phyloP scores from a whole-genome alignment of 805 yeast genomes.

The Suhomyces kilbournensis region DNA sequence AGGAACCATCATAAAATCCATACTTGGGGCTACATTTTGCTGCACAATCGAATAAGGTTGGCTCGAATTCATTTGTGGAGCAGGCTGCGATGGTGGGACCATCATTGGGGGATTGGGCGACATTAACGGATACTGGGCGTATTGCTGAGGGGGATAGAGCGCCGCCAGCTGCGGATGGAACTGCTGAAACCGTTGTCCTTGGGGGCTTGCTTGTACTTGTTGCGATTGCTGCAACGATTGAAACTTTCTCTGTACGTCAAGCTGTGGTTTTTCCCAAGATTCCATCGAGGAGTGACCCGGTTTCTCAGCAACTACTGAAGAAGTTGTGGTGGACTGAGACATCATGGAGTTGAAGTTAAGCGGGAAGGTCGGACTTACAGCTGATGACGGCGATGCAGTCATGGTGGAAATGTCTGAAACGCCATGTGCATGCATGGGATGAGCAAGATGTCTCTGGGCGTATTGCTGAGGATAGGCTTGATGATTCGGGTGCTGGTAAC shows the following conservation, averaged over 20 bases:
- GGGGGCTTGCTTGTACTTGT: constrained; percentile 7
- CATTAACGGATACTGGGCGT: constrained; percentile 3
- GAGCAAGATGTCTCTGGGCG: background rate
- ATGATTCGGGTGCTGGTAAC: background rate
- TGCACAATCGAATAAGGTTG: constrained; percentile 6
- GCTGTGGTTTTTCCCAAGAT: constrained; percentile 13
- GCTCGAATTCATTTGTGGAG: background rate
- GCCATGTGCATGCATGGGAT: constrained; percentile 1
- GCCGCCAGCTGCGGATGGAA: background rate
- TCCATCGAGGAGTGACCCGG: background rate
- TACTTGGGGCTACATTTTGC: constrained; percentile 3
- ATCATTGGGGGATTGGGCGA: background rate
- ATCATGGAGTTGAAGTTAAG: background rate
- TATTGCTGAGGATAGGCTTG: background rate
- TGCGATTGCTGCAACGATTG: constrained; percentile 20
- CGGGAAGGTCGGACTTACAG: background rate
- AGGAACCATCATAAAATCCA: constrained; percentile 12
- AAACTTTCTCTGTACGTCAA: constrained; percentile 18
- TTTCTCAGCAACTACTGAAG: background rate
- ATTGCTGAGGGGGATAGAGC: background rate
- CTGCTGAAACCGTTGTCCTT: constrained; percentile 2
- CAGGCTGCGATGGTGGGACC: background rate
- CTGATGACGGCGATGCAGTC: background rate
- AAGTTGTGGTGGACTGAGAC: background rate
- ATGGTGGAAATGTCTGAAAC: background rate